Evolutionary conservation across 2,329 filamentous ascomycete genomes (phyloP), one percentile per base, ranked within the genome.

Genomic region (Ophiostoma pallidulum): DNA sequence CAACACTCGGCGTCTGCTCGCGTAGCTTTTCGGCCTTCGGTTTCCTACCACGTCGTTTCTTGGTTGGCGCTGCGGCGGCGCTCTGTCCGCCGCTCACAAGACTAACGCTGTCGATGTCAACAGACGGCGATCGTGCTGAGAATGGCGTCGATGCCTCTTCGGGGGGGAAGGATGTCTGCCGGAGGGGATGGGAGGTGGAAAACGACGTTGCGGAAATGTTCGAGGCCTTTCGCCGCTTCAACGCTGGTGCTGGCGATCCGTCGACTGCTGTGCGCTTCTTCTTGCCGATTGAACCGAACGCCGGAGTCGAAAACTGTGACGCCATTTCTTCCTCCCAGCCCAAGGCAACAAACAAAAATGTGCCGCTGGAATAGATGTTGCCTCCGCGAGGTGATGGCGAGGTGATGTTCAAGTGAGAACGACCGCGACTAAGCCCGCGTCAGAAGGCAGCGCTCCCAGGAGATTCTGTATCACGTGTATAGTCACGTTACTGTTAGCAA

Each of bases 141-240:
- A 73, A 74, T 0, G 77, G 72, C 3, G 76, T 78, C 19, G 70
- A 64, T 29, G 64, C 65, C 46, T 77, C 69, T 50, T 80, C 82
- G 22, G 85, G 84, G 0, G 85, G 84, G 59, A 89, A 92, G 0
- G 85, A 88, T 4, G 87, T 90, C 59, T 89, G 84, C 33, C 86
- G 84, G 2, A 92, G 76, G 2, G 83, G 84, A 54, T 87, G 84
- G 0, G 75, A 70, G 1, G 77, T 75, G 56, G 40, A 48, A 13
- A 61, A 59, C 8, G 77, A 77, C 8, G 72, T 64, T 22, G 72
- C 67, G 4, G 80, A 80, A 54, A 80, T 69, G 52, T 65, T 75
- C 12, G 82, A 87, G 6, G 80, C 73, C 60, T 90, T 90, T 59
- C 85, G 82, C 40, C 82, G 80, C 61, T 87, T 87, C 40, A 70